A percentile compares a stretch with the other conserved stretches of the same genome.
Evolutionary conservation across 1,139 yeast genomes (phyloP).

Genomic region (Diutina neorugosa): DNA sequence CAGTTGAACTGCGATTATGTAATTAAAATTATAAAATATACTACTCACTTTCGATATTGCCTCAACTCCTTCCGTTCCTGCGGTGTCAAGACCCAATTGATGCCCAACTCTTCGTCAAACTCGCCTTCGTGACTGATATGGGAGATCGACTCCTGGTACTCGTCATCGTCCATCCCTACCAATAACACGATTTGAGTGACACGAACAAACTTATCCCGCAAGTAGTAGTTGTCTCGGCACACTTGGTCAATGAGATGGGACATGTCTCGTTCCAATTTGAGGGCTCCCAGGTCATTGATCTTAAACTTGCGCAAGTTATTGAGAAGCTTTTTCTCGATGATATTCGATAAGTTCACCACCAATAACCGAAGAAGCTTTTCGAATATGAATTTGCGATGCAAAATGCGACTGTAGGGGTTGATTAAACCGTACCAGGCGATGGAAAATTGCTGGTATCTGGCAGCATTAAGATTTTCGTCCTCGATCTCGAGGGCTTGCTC

Average conservation of each 20-base stretch:
- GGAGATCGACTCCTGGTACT: constrained; percentile 16
- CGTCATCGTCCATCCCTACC: constrained; percentile 78
- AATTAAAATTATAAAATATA: background rate
- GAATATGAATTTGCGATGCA: constrained; percentile 35
- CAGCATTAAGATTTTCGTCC: background rate
- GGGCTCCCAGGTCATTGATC: constrained; percentile 75
- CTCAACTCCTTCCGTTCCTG: constrained; percentile 56
- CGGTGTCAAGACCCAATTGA: constrained; percentile 74
- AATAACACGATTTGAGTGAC: constrained; percentile 77
- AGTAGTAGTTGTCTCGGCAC: constrained; percentile 51
- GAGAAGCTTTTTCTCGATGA: constrained; percentile 62
- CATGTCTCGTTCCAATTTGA: constrained; percentile 74
- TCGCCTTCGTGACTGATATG: constrained; percentile 10
- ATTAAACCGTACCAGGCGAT: constrained; percentile 54
- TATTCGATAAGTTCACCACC: constrained; percentile 38
- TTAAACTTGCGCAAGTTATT: constrained; percentile 40
- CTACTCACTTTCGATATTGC: constrained; percentile 22
- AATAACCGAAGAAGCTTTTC: constrained; percentile 37
- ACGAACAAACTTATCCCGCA: constrained; percentile 67
- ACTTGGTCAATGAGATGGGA: constrained; percentile 57
- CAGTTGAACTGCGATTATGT: background rate
- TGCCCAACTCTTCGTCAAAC: constrained; percentile 25
- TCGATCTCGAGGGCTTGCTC: constrained; percentile 20
- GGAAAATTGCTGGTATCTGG: constrained; percentile 25
- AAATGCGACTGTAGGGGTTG: constrained; percentile 51